Evolutionary conservation across 2,329 filamentous ascomycete species (phyloP).

Genomic region (Plenodomus tracheiphilus): DNA sequence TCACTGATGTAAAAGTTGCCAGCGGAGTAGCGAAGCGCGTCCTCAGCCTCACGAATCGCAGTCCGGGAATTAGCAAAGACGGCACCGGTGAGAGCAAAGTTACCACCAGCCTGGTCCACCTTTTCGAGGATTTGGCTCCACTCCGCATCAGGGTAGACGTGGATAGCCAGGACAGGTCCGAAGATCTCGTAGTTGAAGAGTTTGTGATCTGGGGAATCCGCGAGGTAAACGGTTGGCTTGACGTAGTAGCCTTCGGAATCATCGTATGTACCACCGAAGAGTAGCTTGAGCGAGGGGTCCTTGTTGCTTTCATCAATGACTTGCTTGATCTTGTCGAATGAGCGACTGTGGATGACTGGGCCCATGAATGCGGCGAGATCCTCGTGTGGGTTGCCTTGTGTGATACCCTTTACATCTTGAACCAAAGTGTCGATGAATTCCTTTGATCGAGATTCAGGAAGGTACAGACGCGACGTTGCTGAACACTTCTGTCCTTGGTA

Average conservation of each 20-base stretch:
- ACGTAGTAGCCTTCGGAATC: conserved; percentile 77
- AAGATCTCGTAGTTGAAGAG: conserved; percentile 79
- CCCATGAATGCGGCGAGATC: conserved; percentile 78
- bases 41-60: conserved; percentile 68
- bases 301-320: conserved; percentile 77
- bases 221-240: conserved; percentile 77
- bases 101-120: conserved; percentile 65
- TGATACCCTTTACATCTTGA: conserved; percentile 67
- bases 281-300: conserved; percentile 69
- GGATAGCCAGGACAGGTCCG: conserved; percentile 72
- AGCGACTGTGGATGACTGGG: conserved; percentile 77
- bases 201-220: conserved; percentile 70
- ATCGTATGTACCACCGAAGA: conserved; percentile 76
- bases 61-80: conserved; percentile 71
- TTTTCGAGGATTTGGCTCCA: conserved; percentile 58
- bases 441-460: conserved; percentile 72
- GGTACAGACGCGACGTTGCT: conserved; percentile 77
- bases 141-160: conserved; percentile 73
- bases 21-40: conserved; percentile 69
- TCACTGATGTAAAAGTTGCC: conserved; percentile 80
- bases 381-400: conserved; percentile 66
- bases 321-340: conserved; percentile 75
- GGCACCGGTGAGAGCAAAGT: conserved; percentile 74
- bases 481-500: conserved; percentile 91
- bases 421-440: conserved; percentile 68